Evolutionary conservation across 169 alveolate species (phyloP), one percentile per base, ranked within the genome.

Genomic region (Babesia sp.): DNA sequence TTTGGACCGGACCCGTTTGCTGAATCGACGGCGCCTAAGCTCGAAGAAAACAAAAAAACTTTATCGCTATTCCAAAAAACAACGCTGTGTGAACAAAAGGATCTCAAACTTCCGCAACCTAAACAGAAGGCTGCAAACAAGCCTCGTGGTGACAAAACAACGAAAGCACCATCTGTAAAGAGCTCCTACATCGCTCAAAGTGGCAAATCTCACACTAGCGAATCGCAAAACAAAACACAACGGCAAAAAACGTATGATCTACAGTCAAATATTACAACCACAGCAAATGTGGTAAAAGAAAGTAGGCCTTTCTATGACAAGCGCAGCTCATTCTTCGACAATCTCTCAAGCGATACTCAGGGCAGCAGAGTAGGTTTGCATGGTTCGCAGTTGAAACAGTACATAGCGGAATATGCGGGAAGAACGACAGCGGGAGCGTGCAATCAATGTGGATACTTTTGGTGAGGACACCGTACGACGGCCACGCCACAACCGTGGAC

Each of bases 281-380:
- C 59, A 0, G 26, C 74, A 11, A 16, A 9, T 18, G 74, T 22
- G 12, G 51, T 33, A 1, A 0, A 42, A 9, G 74, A 33, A 1
- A 26, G 44, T 0, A 29, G 48, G 24, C 61, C 74, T 4, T 45
- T 46, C 36, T 90, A 90, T 57, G 94, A 90, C 71, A 90, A 90
- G 60, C 89, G 90, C 42, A 58, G 79, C 31, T 83, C 92, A 33
- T 90, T 90, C 66, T 90, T 87, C 77, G 94, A 90, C 77, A 88
- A 89, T 51, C 68, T 79, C 20, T 79, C 87, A 11, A 33, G 50
- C 61, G 87, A 79, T 22, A 44, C 33, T 5, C 50, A 79, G 36
- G 34, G 41, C 1, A 31, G 46, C 57, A 79, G 45, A 83, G 67
- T 33, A 33, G 12, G 67, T 48, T 1, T 57, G 81, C 78, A 34